Evolutionary conservation across 139 green algal genomes (phyloP), one percentile per base, ranked within the genome.

Genomic region (Volvox reticuliferus): DNA sequence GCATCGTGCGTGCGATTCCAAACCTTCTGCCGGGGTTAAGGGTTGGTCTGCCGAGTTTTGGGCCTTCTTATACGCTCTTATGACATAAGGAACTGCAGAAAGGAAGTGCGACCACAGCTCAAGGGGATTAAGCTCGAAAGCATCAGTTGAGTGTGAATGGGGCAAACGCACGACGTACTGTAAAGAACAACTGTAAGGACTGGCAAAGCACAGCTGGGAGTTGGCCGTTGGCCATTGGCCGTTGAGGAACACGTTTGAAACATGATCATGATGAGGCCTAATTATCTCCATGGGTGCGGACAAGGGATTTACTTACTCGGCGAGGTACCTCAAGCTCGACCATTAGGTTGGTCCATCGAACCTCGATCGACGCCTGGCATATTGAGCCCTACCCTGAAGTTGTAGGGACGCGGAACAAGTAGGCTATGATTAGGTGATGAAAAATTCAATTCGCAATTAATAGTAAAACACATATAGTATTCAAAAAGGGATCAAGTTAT

Each of bases 311-410:
- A 2, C 71, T 32, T 30, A 79, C 71, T 13, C 24, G 16, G 19
- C 16, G 19, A 24, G n/a, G 65, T n/a, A 28, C 2, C 36, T n/a
- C 50, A 12, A 84, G 44, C 55, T 91, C 86, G 13, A 91, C 75
- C 1, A 63, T 1, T 19, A 91, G 87, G 76, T 91, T 91, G 24
- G 77, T 16, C 75, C 75, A 91, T 0, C 75, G 75, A 20, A 91
- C 75, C 75, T n/a, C n/a, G n/a, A n/a, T 91, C 75, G 1, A 91
- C 33, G 1, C 76, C 87, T 0, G 87, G 87, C 33, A 86, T 22
- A 20, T 75, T 67, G 0, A 91, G 35, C 17, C 76, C 76, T 0
- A 91, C 87, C 24, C 87, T 85, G 73, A 20, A 73, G 65, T 19
- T 19, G 62, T 17, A 17, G 62, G 62, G 19, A 24, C 17, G 62